Base-by-base conservation (phyloP, 1,284 basidiomycete species). In the Tilletia indica region DNA sequence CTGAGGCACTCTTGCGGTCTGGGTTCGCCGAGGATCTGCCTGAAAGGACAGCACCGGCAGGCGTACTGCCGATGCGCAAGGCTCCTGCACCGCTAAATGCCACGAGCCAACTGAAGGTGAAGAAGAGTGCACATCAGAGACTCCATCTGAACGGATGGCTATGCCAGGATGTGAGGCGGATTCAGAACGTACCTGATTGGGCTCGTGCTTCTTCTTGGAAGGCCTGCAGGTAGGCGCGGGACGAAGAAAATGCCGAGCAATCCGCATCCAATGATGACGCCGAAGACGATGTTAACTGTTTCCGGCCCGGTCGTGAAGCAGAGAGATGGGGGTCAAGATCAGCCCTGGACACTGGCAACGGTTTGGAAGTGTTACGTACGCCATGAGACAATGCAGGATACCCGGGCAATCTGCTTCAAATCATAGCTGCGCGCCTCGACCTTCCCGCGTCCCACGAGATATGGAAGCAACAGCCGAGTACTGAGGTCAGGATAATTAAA, bases 201-300 rank as follows among this genome's bases (percentile, higher is more conserved):
- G 19, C 58, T 63, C 25, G 58, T 63, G 14, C 58, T 38, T 31
- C 58, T 6, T 38, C 36, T 21, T 16, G 58, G 58, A 9, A 63
- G 31, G 58, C 58, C 58, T 63, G 58, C 58, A 16, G 58, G 58
- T 8, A 63, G 58, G 31, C 58, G 58, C 12, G 58, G 58, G 8
- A 63, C 58, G 58, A 63, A 63, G 25, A 63, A 31, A 31, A 63
- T 63, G 36, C 58, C 58, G 12, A 31, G 19, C 58, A 63, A 16
- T 5, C 58, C 58, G 36, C 58, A 63, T 31, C 21, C 58, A 9
- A 63, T 9, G 25, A 63, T 34, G 58, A 19, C 34, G 16, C 12
- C 58, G 14, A 63, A 31, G 8, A 63, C 58, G 34, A 63, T 63
- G 58, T 38, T 38, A 16, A 63, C 58, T 63, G 25, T 36, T 31